phyloP scores from a whole-genome alignment of 2,329 filamentous ascomycete genomes.

The Penicillium sp. region DNA sequence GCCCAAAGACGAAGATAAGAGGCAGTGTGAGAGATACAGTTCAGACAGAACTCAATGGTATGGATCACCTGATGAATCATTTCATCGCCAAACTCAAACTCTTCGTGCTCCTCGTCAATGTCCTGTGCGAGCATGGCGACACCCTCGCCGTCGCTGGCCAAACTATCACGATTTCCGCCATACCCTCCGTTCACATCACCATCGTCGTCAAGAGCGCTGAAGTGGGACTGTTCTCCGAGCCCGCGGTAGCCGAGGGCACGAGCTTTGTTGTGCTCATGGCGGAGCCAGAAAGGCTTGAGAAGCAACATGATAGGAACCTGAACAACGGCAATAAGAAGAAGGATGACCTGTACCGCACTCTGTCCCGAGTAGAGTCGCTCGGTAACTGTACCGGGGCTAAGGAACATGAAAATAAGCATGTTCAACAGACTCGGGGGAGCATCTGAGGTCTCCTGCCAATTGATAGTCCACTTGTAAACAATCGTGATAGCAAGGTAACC shows the following conservation, averaged over 20 bases:
- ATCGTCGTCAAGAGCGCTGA: slow-evolving; percentile 89
- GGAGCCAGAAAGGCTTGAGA: slow-evolving; percentile 93
- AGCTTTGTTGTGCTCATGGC: slow-evolving; percentile 89
- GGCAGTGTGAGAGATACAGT: slow-evolving; percentile 97
- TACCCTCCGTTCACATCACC: slow-evolving; percentile 69
- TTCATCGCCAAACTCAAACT: slow-evolving; percentile 95
- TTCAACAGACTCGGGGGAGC: slow-evolving; percentile 88
- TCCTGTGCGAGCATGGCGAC: slow-evolving; percentile 89
- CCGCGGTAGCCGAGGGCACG: slow-evolving; percentile 88
- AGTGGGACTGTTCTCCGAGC: slow-evolving; percentile 83
- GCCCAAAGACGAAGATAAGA: slow-evolving; percentile 99
- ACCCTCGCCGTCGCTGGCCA: slow-evolving; percentile 77
- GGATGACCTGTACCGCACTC: slow-evolving; percentile 71
- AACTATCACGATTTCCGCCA: slow-evolving; percentile 66
- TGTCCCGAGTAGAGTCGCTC: slow-evolving; percentile 80
- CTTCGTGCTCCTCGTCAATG: slow-evolving; percentile 83
- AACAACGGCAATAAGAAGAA: slow-evolving; percentile 79
- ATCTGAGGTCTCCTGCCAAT: slow-evolving; percentile 73
- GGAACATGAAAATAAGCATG: slow-evolving; percentile 99
- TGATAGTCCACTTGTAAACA: slow-evolving; percentile 93
- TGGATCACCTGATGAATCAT: slow-evolving; percentile 99
- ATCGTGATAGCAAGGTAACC: slow-evolving; percentile 94
- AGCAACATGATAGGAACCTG: slow-evolving; percentile 92
- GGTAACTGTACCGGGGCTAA: slow-evolving; percentile 73
- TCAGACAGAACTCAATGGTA: slow-evolving; percentile 98